Evolutionary conservation across 2,329 filamentous ascomycete genomes (phyloP).

Genomic region (Microdochium nivale): DNA sequence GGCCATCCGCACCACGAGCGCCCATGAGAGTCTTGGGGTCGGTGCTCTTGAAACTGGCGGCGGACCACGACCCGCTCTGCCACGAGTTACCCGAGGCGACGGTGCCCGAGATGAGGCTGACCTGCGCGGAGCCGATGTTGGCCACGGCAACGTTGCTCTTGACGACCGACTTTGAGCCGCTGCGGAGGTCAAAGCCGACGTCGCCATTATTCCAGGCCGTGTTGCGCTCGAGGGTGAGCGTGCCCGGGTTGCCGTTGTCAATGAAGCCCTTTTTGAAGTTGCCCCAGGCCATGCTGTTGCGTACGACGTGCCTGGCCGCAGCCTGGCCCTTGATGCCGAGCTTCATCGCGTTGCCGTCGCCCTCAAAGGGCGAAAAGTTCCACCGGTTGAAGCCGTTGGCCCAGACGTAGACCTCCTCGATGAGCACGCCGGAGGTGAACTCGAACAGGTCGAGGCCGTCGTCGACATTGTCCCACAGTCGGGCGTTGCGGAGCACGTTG

Average conservation of each 20-base stretch:
- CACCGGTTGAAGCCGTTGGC: constrained; percentile 36
- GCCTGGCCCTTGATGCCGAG: constrained; percentile 29
- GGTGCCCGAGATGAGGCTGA: too few species aligned
- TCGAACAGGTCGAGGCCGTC: constrained; percentile 35
- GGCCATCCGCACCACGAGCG: too few species aligned
- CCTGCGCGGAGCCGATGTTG: constrained; percentile 17
- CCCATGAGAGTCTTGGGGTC: too few species aligned
- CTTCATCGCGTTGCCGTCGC: constrained; percentile 38
- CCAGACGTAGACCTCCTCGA: constrained; percentile 33
- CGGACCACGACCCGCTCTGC: too few species aligned
- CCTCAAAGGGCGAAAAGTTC: constrained; percentile 31
- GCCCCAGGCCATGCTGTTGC: constrained; percentile 31
- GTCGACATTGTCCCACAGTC: constrained; percentile 42
- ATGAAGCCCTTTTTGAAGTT: constrained; percentile 36
- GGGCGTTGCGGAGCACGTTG: constrained; percentile 33
- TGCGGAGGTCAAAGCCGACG: constrained; percentile 28
- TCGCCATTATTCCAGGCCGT: constrained; percentile 37
- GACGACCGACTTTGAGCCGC: constrained; percentile 24
- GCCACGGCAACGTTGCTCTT: constrained; percentile 28
- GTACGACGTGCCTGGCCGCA: constrained; percentile 30
- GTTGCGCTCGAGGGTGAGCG: constrained; percentile 28
- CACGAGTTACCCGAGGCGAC: too few species aligned
- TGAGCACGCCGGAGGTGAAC: constrained; percentile 29
- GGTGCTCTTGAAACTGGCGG: too few species aligned
- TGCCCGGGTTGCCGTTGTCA: constrained; percentile 33